A percentile compares a stretch with the other conserved stretches of the same genome.
phyloP scores from a whole-genome alignment of 2,329 filamentous ascomycete genomes.

The Talaromyces sp. region DNA sequence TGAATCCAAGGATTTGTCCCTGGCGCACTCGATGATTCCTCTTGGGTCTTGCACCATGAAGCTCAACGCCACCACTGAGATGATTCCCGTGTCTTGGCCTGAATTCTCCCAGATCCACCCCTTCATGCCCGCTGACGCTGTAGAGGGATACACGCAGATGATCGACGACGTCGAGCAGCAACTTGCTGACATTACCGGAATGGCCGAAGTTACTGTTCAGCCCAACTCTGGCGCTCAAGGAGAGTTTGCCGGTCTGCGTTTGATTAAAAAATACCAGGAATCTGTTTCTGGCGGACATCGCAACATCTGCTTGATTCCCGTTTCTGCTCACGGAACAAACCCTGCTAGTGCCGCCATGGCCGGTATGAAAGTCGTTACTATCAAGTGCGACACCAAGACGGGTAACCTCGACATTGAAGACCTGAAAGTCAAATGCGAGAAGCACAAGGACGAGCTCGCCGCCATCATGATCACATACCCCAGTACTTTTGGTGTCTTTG shows the following conservation, averaged over 20 bases:
- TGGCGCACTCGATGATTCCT: slow-evolving; percentile 96
- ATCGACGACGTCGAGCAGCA: slow-evolving; percentile 71
- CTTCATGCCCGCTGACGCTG: slow-evolving; percentile 62
- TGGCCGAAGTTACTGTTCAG: slow-evolving; percentile 83
- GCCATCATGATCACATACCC: slow-evolving; percentile 98
- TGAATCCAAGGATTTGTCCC: slow-evolving; percentile 87
- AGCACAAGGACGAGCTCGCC: slow-evolving; percentile 77
- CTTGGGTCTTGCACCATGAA: slow-evolving; percentile 98
- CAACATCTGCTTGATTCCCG: slow-evolving; percentile 89
- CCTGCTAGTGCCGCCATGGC: slow-evolving; percentile 94
- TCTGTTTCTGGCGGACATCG: slow-evolving; percentile 61
- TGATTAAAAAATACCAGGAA: slow-evolving; percentile 81
- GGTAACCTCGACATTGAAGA: slow-evolving; percentile 88
- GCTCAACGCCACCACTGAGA: slow-evolving; percentile 88
- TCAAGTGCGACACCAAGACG: slow-evolving; percentile 84
- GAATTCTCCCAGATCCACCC: slow-evolving; percentile 79
- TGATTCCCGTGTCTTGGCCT: slow-evolving; percentile 77
- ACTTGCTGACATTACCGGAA: slow-evolving; percentile 78
- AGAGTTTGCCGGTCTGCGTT: slow-evolving; percentile 84
- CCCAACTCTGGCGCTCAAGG: slow-evolving; percentile 96
- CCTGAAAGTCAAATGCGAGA: slow-evolving; percentile 80
- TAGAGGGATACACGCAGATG: slow-evolving; percentile 65
- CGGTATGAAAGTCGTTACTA: slow-evolving; percentile 85
- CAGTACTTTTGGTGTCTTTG: slow-evolving; percentile 91
- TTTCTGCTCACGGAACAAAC: slow-evolving; percentile 94